These are phyloP conservation scores for Globisporangium mamillatum DNA, from an alignment of 352 stramenopile species.

Conservation along the genomic window DNA sequence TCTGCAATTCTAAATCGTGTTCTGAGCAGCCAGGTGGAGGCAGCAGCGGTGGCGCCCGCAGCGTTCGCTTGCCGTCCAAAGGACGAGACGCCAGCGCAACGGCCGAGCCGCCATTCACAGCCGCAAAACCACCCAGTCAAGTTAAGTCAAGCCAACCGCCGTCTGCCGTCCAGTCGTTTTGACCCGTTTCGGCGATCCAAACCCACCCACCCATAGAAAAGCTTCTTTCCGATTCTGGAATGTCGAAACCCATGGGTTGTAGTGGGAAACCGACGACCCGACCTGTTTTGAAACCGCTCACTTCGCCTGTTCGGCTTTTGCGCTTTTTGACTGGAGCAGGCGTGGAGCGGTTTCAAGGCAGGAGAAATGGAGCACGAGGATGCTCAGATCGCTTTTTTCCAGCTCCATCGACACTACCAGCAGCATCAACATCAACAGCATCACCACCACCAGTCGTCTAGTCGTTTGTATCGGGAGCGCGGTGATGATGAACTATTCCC, in stretches of 20 bases:
- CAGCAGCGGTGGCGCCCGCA: neutral
- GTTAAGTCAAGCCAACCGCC: neutral
- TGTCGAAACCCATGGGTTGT: neutral
- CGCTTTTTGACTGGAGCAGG: constrained; percentile 8
- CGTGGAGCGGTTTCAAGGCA: neutral
- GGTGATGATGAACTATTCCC: constrained; percentile 75
- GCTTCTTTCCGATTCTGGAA: neutral
- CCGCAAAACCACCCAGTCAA: no score
- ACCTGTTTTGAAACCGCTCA: neutral
- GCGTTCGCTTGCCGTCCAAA: neutral
- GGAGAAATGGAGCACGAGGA: neutral
- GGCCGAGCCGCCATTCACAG: no score
- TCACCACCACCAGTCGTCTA: neutral
- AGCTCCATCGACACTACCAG: neutral
- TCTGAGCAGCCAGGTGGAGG: constrained; percentile 35
- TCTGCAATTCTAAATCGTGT: constrained; percentile 92
- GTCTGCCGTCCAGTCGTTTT: neutral
- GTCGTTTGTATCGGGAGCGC: constrained; percentile 28
- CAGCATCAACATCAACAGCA: neutral
- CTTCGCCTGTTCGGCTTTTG: neutral
- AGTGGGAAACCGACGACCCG: neutral
- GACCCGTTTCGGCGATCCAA: neutral
- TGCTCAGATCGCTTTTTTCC: constrained; percentile 10
- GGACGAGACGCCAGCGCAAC: neutral
- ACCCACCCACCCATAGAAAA: neutral